Evolutionary conservation across 73 alveolate species (phyloP), one percentile per base, ranked within the genome.

Genomic region (Uronychia setigera): DNA sequence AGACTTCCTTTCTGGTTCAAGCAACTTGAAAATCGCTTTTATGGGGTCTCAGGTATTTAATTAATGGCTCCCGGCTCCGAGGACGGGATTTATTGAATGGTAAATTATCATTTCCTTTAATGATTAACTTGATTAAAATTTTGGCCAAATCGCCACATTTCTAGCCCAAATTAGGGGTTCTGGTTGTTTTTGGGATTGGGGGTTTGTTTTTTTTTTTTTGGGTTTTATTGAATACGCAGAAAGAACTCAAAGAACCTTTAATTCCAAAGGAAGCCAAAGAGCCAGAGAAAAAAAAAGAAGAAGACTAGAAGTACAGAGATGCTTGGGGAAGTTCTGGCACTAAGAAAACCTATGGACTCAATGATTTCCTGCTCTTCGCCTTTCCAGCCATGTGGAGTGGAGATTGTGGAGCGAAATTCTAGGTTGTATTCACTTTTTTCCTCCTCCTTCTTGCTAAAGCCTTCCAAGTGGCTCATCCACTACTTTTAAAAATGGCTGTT

Each of bases 341-440:
- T 29, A 79, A 86, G 83, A 86, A 86, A 46, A 59, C 74, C 33
- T 86, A 86, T 59, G 87, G 87, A 5, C 79, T 86, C 31, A 33
- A 86, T 82, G 92, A 35, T 67, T 86, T 86, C 78, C 59, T 82
- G 33, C 32, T 31, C 67, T 86, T 86, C 32, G 33, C 92, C 74
- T 60, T 86, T 35, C 92, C 92, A 19, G 79, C 31, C 35, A 30
- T 86, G 78, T 86, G 92, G 92, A 78, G 35, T n/a, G 92, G 92
- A 0, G 92, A 87, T 33, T 13, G 79, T 27, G 0, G 32, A 79
- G 60, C 58, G 29, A 28, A 75, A 86, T 1, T 78, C 27, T 31
- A 78, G 34, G 79, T 86, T 0, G 59, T 79, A 5, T 28, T 86
- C 58, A 58, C 87, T 5, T 19, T 86, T 1, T 1, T 86, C 32